phyloP scores from a whole-genome alignment of 306 rosid species.

The Quercus glauca region DNA sequence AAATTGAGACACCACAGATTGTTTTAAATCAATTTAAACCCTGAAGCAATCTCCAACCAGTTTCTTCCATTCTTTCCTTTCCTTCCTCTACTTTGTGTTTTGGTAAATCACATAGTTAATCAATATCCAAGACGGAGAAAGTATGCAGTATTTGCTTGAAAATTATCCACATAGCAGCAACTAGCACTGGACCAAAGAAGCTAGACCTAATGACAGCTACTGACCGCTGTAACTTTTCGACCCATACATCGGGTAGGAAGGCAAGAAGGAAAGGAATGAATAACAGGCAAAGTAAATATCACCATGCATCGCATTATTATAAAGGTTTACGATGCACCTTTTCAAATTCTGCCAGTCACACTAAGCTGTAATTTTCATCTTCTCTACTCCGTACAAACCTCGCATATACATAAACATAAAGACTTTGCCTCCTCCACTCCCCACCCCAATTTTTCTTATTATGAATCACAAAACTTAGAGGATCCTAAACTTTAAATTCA shows the following conservation, averaged over 20 bases:
- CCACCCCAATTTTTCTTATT: background rate
- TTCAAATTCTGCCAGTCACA: background rate
- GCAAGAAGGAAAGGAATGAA: background rate
- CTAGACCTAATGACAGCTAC: background rate
- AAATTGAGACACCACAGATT: background rate
- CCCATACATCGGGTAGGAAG: background rate
- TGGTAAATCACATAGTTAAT: background rate
- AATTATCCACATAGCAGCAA: background rate
- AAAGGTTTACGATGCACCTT: background rate
- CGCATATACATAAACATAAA: no score
- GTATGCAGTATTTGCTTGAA: background rate
- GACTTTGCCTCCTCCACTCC: no score
- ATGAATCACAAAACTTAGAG: background rate
- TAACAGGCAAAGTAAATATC: background rate
- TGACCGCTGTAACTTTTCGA: background rate
- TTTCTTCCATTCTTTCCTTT: background rate
- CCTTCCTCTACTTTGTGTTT: background rate
- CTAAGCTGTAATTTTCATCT: background rate
- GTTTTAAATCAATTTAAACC: background rate
- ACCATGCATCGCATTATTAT: background rate
- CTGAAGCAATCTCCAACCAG: background rate
- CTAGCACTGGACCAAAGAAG: background rate
- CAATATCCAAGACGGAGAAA: background rate
- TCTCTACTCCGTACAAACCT: no score
- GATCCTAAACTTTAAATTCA: background rate